These are phyloP conservation scores for Schizonepeta tenuifolia DNA, from an alignment of 257 asterid genomes.

Conservation along the genomic window DNA sequence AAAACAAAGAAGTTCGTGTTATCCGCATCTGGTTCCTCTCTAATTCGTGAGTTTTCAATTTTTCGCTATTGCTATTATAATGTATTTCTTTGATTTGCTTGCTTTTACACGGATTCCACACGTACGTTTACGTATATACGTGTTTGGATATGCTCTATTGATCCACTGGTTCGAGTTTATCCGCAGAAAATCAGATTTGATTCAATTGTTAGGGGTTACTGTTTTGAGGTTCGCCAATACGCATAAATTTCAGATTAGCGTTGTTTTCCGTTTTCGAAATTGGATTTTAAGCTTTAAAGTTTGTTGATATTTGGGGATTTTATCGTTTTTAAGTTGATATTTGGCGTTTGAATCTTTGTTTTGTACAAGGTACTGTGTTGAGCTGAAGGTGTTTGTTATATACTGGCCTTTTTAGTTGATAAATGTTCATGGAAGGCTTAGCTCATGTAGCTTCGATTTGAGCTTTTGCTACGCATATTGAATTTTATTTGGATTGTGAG, in stretches of 20 bases:
- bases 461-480: constrained; percentile 20
- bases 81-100: constrained; percentile 2
- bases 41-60: constrained; percentile 15
- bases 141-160: constrained; percentile 29
- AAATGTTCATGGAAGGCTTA: constrained; percentile 1
- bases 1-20: constrained; percentile 20
- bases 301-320: constrained; percentile 17
- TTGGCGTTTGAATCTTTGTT: not conserved
- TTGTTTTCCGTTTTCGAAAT: constrained; percentile 1
- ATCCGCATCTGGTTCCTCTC: constrained; percentile 35
- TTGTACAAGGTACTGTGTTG: not conserved
- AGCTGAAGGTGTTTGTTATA: constrained; percentile 15
- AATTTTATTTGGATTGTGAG: not conserved
- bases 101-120: constrained; percentile 28
- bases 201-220: constrained; percentile 23
- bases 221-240: constrained; percentile 26
- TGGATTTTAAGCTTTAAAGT: not conserved
- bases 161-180: constrained; percentile 28
- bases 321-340: constrained; percentile 2
- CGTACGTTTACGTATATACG: constrained; percentile 12
- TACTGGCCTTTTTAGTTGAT: constrained; percentile 18
- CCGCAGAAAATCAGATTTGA: constrained; percentile 27
- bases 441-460: constrained; percentile 10
- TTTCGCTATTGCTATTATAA: not conserved
- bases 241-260: constrained; percentile 14